These are phyloP conservation scores for Tolypocladium cylindrosporum DNA, from an alignment of 2,329 filamentous ascomycete genomes.

Conservation along the genomic window DNA sequence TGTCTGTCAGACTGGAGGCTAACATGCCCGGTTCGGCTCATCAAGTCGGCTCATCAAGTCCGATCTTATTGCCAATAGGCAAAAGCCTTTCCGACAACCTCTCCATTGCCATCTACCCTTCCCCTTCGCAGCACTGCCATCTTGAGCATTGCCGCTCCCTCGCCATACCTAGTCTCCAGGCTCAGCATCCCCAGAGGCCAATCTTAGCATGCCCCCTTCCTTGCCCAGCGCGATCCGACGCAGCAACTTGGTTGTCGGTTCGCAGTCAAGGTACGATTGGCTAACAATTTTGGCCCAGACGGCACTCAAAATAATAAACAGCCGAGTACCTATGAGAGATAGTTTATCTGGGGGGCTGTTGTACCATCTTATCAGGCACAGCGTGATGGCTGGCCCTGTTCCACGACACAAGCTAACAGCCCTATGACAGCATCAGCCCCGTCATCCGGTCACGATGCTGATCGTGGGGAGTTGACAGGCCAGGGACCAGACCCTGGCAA, in stretches of 20 bases:
- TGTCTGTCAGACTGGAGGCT: neutral
- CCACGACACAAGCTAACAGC: neutral
- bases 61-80: neutral
- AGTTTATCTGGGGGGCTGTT: neutral
- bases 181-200: conserved; percentile 16
- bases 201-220: conserved; percentile 11
- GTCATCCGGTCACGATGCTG: neutral
- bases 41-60: neutral
- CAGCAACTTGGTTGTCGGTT: neutral
- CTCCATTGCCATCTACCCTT: neutral
- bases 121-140: neutral
- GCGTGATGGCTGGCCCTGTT: neutral
- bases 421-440: neutral
- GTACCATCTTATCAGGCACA: neutral
- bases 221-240: conserved; percentile 15
- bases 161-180: conserved; percentile 17
- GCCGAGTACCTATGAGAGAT: neutral
- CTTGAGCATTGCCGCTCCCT: conserved; percentile 8
- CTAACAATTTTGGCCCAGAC: neutral
- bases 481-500: neutral
- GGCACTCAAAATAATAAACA: no score
- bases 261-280: neutral
- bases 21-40: neutral
- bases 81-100: neutral
- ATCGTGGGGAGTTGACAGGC: neutral